These are phyloP conservation scores for Hypoxylon perforatum DNA, from an alignment of 495 filamentous ascomycete species.

Conservation along the genomic window DNA sequence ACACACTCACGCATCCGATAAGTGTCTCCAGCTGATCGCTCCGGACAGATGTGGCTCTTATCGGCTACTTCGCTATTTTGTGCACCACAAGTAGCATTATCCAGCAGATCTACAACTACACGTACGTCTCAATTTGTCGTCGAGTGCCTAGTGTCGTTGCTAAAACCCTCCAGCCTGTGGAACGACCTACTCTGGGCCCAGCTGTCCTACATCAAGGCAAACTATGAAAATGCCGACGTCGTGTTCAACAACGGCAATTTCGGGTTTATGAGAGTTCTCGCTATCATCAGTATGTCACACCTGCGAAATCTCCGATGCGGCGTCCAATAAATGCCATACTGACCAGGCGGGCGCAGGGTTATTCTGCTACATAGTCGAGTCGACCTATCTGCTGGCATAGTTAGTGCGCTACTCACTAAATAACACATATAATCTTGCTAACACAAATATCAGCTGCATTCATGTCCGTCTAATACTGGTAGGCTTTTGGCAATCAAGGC, in stretches of 20 bases:
- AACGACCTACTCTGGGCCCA: conserved; percentile 32
- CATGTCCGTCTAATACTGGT: conserved; percentile 15
- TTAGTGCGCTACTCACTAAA: background rate
- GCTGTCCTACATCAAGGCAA: conserved; percentile 30
- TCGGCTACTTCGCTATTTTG: too few relatives aligned
- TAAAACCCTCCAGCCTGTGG: conserved; percentile 5
- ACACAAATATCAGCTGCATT: conserved; percentile 15
- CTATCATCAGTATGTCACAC: conserved; percentile 16
- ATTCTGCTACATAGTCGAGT: conserved; percentile 20
- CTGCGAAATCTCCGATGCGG: too few relatives aligned
- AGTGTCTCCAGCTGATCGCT: too few relatives aligned
- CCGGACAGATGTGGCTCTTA: too few relatives aligned
- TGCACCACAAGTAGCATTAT: too few relatives aligned
- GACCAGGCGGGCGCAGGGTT: conserved; percentile 1
- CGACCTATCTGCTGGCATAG: conserved; percentile 17
- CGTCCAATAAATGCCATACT: too few relatives aligned
- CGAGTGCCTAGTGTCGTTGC: background rate
- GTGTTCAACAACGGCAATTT: conserved; percentile 37
- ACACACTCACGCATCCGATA: too few relatives aligned
- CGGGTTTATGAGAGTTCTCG: conserved; percentile 22
- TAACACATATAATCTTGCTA: conserved; percentile 1
- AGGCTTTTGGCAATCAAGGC: conserved; percentile 20
- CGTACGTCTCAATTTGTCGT: conserved; percentile 11
- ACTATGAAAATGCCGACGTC: conserved; percentile 31
- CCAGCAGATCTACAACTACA: too few relatives aligned